A percentile compares a stretch with the other conserved stretches of the same genome.
phyloP scores from a whole-genome alignment of 2,329 filamentous ascomycete species.

The Botrytis aclada region DNA sequence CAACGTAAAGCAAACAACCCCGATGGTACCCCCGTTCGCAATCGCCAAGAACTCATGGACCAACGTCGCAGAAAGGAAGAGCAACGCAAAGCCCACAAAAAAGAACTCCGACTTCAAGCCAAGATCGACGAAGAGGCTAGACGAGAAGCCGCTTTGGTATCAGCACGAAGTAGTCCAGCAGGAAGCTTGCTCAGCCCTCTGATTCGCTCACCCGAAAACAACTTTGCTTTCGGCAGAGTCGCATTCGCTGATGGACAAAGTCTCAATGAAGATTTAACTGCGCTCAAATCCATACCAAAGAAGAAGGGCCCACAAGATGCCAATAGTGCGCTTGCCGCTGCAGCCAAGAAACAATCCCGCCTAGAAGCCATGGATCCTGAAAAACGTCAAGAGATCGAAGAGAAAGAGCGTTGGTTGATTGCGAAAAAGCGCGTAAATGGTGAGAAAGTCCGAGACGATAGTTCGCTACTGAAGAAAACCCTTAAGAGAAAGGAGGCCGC shows the following conservation, averaged over 20 bases:
- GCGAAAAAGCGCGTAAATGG: slow-evolving; percentile 87
- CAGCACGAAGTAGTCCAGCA: slow-evolving; percentile 58
- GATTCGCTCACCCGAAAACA: slow-evolving; percentile 55
- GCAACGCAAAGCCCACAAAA: slow-evolving; percentile 82
- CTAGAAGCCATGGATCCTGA: slow-evolving; percentile 70
- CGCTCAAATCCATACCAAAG: slow-evolving; percentile 64
- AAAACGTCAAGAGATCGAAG: slow-evolving; percentile 81
- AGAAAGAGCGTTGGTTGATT: slow-evolving; percentile 93
- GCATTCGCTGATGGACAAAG: slow-evolving; percentile 83
- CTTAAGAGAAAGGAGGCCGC: slow-evolving; percentile 86
- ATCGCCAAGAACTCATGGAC: slow-evolving; percentile 89
- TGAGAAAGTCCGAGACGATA: slow-evolving; percentile 84
- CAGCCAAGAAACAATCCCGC: slow-evolving; percentile 82
- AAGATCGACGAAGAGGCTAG: slow-evolving; percentile 74
- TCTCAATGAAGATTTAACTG: slow-evolving; percentile 66
- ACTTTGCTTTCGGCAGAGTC: slow-evolving; percentile 89
- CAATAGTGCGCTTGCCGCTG: slow-evolving; percentile 79
- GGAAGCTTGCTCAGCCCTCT: slow-evolving; percentile 54
- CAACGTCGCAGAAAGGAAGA: slow-evolving; percentile 82
- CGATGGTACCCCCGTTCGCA: slow-evolving; percentile 77
- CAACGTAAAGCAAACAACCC: slow-evolving; percentile 82
- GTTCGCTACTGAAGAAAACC: slow-evolving; percentile 84
- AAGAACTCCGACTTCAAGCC: slow-evolving; percentile 72
- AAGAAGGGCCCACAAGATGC: slow-evolving; percentile 82
- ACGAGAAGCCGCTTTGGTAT: slow-evolving; percentile 59